Conservation (phyloP, 2,329 filamentous ascomycete genomes). For the Paracoccidioides brasiliensis region DNA sequence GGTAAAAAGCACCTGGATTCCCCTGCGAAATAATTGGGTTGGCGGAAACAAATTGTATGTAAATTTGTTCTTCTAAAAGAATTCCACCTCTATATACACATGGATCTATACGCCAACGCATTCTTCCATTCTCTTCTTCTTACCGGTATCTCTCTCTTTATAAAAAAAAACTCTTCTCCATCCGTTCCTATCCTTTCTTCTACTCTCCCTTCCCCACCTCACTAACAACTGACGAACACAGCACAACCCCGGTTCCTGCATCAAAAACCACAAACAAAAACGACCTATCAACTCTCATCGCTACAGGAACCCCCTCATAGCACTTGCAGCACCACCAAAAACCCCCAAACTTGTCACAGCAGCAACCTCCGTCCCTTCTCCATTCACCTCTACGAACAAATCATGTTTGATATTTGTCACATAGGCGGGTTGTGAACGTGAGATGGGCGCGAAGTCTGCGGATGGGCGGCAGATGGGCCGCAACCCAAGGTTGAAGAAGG, state of each 20-base stretch:
- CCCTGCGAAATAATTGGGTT: too few species aligned
- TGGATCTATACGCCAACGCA: too few species aligned
- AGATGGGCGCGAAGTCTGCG: not conserved
- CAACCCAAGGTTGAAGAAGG: not conserved
- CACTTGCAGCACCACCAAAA: not conserved
- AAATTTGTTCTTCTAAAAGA: too few species aligned
- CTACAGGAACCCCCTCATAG: not conserved
- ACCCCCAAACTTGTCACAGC: not conserved
- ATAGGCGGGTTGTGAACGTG: not conserved
- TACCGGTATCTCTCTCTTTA: not conserved
- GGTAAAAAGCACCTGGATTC: too few species aligned
- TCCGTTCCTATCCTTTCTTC: not conserved
- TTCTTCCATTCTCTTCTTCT: too few species aligned
- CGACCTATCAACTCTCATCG: conserved; percentile 4
- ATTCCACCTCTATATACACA: too few species aligned
- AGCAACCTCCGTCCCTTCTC: conserved; percentile 5
- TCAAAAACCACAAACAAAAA: conserved; percentile 7
- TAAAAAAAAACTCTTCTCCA: not conserved
- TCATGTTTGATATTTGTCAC: conserved; percentile 1
- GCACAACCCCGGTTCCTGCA: not conserved
- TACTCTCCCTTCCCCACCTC: not conserved
- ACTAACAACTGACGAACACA: conserved; percentile 1
- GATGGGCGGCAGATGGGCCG: not conserved
- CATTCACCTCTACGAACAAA: conserved; percentile 6
- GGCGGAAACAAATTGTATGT: too few species aligned